Percentiles rank a stretch among this genome's conserved stretches.
Conservation (phyloP, 2,329 filamentous ascomycete genomes). For the Stagonosporopsis tanaceti region DNA sequence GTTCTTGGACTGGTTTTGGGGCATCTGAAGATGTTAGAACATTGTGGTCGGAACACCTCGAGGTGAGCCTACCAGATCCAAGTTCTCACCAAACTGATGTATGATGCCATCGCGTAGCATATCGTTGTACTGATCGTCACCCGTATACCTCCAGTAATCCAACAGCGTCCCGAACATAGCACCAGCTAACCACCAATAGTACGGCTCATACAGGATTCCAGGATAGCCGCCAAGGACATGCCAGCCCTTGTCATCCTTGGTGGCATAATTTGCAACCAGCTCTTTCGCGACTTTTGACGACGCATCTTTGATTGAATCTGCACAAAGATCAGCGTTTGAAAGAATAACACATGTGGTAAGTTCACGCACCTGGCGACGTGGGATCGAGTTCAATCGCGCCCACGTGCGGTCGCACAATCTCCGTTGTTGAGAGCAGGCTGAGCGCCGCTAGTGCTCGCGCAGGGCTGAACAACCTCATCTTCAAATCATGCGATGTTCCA, state of each 20-base stretch:
- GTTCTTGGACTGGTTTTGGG: constrained; percentile 48
- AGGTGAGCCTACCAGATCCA: constrained; percentile 32
- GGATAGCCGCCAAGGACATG: constrained; percentile 53
- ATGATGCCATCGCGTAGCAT: constrained; percentile 62
- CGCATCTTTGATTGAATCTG: constrained; percentile 58
- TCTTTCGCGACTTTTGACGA: constrained; percentile 55
- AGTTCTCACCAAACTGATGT: constrained; percentile 43
- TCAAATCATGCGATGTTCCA: constrained; percentile 20
- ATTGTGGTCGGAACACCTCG: not conserved
- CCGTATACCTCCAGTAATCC: constrained; percentile 87
- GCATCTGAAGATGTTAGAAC: constrained; percentile 34
- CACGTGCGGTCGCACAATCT: constrained; percentile 29
- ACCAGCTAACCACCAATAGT: constrained; percentile 76
- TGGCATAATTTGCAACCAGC: constrained; percentile 63
- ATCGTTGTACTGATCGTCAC: constrained; percentile 74
- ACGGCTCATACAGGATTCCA: constrained; percentile 56
- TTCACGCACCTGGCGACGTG: constrained; percentile 29
- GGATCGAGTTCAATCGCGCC: constrained; percentile 37
- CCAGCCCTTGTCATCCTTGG: constrained; percentile 56
- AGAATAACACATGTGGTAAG: not conserved
- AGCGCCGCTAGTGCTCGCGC: constrained; percentile 38
- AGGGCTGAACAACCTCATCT: constrained; percentile 40
- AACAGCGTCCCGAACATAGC: constrained; percentile 75
- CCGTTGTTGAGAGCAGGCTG: constrained; percentile 29
- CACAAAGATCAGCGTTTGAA: not conserved